A percentile compares a stretch with the other conserved stretches of the same genome.
phyloP scores from a whole-genome alignment of 75 land plant species.

The Cryptomeria japonica region DNA sequence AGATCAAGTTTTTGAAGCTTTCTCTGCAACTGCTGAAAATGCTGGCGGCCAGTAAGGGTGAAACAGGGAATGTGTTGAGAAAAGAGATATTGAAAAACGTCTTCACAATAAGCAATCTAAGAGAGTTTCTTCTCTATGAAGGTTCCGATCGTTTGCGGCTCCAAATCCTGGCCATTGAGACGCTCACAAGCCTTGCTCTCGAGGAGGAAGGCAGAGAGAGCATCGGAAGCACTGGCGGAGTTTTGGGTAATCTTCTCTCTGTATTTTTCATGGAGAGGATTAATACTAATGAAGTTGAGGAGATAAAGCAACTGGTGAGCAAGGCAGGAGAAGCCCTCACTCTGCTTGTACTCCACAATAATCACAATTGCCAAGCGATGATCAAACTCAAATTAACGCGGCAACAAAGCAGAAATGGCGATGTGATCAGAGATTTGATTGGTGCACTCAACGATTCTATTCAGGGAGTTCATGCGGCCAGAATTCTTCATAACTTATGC shows the following conservation, averaged over 20 bases:
- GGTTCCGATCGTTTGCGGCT: slow-evolving; percentile 36
- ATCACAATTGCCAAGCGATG: too few species aligned
- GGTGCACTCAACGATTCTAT: slow-evolving; percentile 23
- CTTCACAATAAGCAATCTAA: slow-evolving; percentile 16
- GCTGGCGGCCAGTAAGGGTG: slow-evolving; percentile 57
- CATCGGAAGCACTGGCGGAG: slow-evolving; percentile 83
- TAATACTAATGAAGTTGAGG: too few species aligned
- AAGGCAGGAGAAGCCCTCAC: too few species aligned
- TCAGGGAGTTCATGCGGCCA: slow-evolving; percentile 26
- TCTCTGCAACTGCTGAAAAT: slow-evolving; percentile 60
- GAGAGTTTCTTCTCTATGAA: slow-evolving; percentile 63
- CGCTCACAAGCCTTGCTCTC: slow-evolving; percentile 68
- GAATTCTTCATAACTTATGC: slow-evolving; percentile 65
- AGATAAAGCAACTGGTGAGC: too few species aligned
- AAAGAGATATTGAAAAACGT: slow-evolving; percentile 65
- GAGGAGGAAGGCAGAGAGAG: slow-evolving; percentile 62
- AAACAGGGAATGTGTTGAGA: slow-evolving; percentile 53
- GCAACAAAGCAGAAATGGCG: neutral
- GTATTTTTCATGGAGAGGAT: slow-evolving; percentile 34
- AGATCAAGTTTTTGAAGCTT: slow-evolving; percentile 40
- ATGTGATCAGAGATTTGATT: slow-evolving; percentile 21
- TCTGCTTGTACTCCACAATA: too few species aligned
- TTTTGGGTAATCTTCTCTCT: slow-evolving; percentile 51
- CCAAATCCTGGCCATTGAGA: slow-evolving; percentile 58
- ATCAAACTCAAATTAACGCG: too few species aligned